A percentile compares a stretch with the other conserved stretches of the same genome.
Conservation (phyloP, 257 asterid species). For the Lantana camara region DNA sequence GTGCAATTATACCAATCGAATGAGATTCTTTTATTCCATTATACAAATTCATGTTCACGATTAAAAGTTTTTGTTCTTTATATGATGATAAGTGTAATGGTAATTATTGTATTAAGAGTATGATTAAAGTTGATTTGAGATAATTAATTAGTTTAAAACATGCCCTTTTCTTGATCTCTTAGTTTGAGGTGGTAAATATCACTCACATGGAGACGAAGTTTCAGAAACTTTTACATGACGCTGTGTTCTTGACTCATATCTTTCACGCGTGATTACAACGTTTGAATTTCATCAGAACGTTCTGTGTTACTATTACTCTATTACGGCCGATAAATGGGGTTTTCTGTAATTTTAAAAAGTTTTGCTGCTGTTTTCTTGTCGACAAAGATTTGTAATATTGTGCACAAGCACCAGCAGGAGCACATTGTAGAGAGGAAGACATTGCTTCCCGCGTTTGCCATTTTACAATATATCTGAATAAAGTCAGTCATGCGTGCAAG, state of each 20-base stretch:
- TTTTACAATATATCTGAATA: slow-evolving; percentile 36
- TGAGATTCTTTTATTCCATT: too few relatives aligned
- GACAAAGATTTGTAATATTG: slow-evolving; percentile 17
- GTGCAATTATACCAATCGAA: too few relatives aligned
- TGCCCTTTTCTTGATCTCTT: background rate
- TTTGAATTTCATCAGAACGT: background rate
- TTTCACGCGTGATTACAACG: slow-evolving; percentile 43
- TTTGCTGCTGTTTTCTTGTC: slow-evolving; percentile 23
- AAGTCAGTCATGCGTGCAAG: slow-evolving; percentile 82
- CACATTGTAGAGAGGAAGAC: slow-evolving; percentile 29
- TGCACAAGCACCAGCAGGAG: background rate
- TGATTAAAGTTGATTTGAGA: too few relatives aligned
- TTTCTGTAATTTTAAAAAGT: too few relatives aligned
- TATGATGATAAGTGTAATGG: too few relatives aligned
- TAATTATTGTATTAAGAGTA: too few relatives aligned
- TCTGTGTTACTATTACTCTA: background rate
- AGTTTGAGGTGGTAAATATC: slow-evolving; percentile 1
- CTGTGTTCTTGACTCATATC: background rate
- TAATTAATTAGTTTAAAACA: too few relatives aligned
- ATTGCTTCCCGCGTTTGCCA: slow-evolving; percentile 86
- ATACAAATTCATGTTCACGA: too few relatives aligned
- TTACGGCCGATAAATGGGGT: slow-evolving; percentile 2
- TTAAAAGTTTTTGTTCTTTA: too few relatives aligned
- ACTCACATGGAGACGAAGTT: slow-evolving; percentile 46
- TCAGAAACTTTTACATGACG: slow-evolving; percentile 29